Conservation (phyloP, 129 eudicot species). For the Flaveria linearis region DNA sequence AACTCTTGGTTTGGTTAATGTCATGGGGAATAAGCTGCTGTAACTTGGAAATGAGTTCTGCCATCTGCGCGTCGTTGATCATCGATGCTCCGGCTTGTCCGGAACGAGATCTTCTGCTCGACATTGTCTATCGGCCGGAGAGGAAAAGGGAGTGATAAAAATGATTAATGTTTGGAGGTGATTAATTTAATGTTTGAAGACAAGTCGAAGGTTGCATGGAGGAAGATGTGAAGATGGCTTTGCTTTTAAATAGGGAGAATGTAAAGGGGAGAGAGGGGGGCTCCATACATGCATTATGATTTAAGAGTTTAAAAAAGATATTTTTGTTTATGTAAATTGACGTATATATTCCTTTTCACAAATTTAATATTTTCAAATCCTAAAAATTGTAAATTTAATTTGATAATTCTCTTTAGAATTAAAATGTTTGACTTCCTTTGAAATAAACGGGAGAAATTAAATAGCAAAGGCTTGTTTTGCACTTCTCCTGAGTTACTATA, state of each 20-base stretch:
- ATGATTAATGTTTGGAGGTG: constrained; percentile 18
- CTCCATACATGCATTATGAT: constrained; percentile 31
- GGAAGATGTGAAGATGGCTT: constrained; percentile 27
- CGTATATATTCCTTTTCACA: not conserved
- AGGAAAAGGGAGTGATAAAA: not conserved
- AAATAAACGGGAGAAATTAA: too few species aligned
- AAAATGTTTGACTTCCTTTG: not conserved
- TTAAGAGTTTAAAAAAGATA: not conserved
- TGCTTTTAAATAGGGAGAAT: constrained; percentile 33
- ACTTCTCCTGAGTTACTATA: too few species aligned
- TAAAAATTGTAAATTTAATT: not conserved
- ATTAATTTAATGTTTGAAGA: constrained; percentile 5
- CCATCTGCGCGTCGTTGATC: constrained; percentile 83
- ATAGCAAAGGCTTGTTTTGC: too few species aligned
- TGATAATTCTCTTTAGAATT: not conserved
- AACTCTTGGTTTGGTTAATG: constrained; percentile 59
- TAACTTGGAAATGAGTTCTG: constrained; percentile 82
- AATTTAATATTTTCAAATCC: constrained; percentile 10
- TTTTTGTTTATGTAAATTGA: not conserved
- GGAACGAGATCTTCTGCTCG: constrained; percentile 93
- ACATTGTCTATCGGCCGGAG: constrained; percentile 42
- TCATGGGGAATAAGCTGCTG: constrained; percentile 72
- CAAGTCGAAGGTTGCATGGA: constrained; percentile 33
- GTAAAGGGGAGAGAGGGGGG: constrained; percentile 18
- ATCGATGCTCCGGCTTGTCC: constrained; percentile 53